These are phyloP conservation scores for Monosporozyma unispora DNA, from an alignment of 805 yeast genomes.

Conservation along the genomic window DNA sequence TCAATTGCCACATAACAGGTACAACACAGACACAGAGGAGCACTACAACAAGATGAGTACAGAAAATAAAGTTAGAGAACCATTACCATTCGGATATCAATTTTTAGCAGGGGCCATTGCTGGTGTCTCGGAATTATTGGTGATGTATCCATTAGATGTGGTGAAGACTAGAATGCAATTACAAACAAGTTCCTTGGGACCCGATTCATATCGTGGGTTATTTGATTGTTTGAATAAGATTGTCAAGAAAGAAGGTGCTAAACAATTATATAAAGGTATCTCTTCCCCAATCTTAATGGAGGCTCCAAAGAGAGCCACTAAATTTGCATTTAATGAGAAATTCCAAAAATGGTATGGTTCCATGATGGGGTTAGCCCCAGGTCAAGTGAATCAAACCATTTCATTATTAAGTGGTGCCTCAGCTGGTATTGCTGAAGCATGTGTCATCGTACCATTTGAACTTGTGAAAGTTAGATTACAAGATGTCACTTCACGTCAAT, in stretches of 20 bases:
- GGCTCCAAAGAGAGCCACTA: slow-evolving; percentile 98
- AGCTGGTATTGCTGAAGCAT: slow-evolving; percentile 95
- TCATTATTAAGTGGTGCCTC: slow-evolving; percentile 93
- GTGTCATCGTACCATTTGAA: slow-evolving; percentile 97
- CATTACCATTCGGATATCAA: slow-evolving; percentile 88
- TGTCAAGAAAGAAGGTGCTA: slow-evolving; percentile 73
- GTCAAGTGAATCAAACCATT: slow-evolving; percentile 64
- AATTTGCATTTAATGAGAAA: slow-evolving; percentile 96
- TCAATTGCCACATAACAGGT: neutral
- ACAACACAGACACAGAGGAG: neutral
- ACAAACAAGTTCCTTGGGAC: slow-evolving; percentile 32
- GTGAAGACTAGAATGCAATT: slow-evolving; percentile 95
- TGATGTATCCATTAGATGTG: slow-evolving; percentile 94
- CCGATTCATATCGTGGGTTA: slow-evolving; percentile 57
- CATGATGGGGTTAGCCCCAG: slow-evolving; percentile 49
- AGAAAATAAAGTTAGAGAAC: neutral
- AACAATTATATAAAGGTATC: slow-evolving; percentile 85
- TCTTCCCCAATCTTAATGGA: slow-evolving; percentile 97
- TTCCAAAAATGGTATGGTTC: slow-evolving; percentile 80
- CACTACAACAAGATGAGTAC: neutral
- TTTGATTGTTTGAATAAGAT: slow-evolving; percentile 78
- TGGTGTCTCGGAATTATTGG: slow-evolving; percentile 90
- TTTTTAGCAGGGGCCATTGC: slow-evolving; percentile 91
- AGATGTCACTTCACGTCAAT: slow-evolving; percentile 75
- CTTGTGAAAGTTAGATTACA: slow-evolving; percentile 90